Base-by-base conservation (phyloP, 1,284 basidiomycete genomes). In the Sparassis latifolia region DNA sequence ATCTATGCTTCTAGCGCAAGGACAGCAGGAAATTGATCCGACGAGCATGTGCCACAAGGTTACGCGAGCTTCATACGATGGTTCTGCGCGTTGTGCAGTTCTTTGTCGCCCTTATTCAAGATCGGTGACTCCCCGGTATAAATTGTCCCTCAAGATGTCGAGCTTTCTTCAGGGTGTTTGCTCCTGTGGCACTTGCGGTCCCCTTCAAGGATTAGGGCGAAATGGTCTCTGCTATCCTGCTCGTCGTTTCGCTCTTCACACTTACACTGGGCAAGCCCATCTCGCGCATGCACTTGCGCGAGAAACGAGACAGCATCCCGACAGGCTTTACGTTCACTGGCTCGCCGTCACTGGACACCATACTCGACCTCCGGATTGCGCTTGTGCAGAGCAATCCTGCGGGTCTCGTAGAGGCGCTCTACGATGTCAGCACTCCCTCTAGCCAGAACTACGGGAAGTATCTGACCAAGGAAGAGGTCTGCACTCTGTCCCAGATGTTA, bases 391-490 rank as follows among this genome's bases (percentile, higher is more conserved):
- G 52, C 55, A 52, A 73, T 54, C 59, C 65, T 47, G 56, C 56
- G 5, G 71, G 69, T 20, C 67, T 74, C 30, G 65, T 70, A 51
- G 52, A 65, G 45, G 63, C 53, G 20, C 64, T 73, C 20, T 62
- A 64, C 51, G 68, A 62, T 42, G 66, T 69, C 54, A 68, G 66
- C 57, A 66, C 62, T 2, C 69, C 69, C 3, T 59, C 58, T 3
- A 69, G 62, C 54, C 44, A 62, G 12, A 60, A 62, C 42, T 69
- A 68, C 54, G 65, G 67, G 10, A 52, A 66, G 46, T 63, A 68
- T 45, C 55, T 71, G 29, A 62, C 62, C 27, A 66, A 68, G 57
- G 62, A 59, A n/a, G 66, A 69, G 59, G 58, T 20, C 20, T 20
- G 20, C 42, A 10, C 4, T 28, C 10, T 7, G 6, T 30, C 42